Conservation (phyloP, 805 yeast species). For the Blastobotrys parvus region DNA sequence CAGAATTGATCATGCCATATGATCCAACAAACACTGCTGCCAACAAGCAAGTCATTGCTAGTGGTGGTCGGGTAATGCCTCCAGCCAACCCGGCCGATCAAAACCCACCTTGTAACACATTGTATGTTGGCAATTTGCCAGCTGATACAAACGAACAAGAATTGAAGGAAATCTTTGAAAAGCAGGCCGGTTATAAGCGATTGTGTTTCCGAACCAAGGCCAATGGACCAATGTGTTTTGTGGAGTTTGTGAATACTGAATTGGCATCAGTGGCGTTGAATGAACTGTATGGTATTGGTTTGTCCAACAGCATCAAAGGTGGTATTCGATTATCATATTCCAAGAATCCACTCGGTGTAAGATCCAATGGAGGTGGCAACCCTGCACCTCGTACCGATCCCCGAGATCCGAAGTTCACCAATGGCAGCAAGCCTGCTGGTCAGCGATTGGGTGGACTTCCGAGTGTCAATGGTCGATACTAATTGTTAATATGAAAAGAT, state of each 20-base stretch:
- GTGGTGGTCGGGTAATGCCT: constrained; percentile 35
- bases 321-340: constrained; percentile 92
- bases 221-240: constrained; percentile 97
- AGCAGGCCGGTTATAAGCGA: constrained; percentile 88
- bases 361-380: constrained; percentile 44
- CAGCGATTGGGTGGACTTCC: no score
- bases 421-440: no score
- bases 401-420: no score
- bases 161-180: constrained; percentile 74
- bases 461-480: no score
- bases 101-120: constrained; percentile 96
- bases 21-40: no score
- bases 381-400: no score
- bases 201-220: constrained; percentile 82
- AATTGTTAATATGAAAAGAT: no score
- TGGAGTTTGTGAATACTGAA: constrained; percentile 93
- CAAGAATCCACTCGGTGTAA: constrained; percentile 93
- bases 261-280: constrained; percentile 91
- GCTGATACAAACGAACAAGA: constrained; percentile 96
- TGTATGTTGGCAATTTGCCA: constrained; percentile 94
- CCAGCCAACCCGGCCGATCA: constrained; percentile 96
- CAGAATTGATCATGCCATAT: no score
- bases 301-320: constrained; percentile 84
- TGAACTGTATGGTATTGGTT: constrained; percentile 84
- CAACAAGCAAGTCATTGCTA: no score